Percentiles rank a stretch among this genome's conserved stretches.
Conservation (phyloP, 768 basidiomycete species). For the Boletus vinaceobasis region DNA sequence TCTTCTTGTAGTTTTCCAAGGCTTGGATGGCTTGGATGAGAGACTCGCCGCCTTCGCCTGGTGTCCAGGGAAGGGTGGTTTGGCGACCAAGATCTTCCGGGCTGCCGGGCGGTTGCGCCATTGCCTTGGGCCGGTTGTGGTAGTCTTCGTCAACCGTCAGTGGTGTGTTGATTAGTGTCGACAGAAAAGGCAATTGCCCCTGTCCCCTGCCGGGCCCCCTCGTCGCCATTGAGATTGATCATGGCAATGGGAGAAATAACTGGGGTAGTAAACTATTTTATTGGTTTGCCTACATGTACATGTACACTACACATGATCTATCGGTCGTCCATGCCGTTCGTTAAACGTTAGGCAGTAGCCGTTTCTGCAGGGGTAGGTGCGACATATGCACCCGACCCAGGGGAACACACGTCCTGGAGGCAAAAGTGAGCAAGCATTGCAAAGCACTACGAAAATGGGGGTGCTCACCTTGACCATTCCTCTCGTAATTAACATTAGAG, state of each 20-base stretch:
- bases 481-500: constrained; percentile 52
- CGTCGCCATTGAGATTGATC: neutral
- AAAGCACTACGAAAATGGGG: neutral
- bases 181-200: constrained; percentile 13
- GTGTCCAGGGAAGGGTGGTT: constrained; percentile 30
- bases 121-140: constrained; percentile 9
- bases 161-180: neutral
- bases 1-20: constrained; percentile 83
- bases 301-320: neutral
- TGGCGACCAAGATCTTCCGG: constrained; percentile 35
- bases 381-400: constrained; percentile 41
- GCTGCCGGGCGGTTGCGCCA: constrained; percentile 31
- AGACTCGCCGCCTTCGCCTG: constrained; percentile 31
- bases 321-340: neutral
- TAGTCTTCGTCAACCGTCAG: neutral
- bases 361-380: neutral
- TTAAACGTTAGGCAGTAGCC: neutral
- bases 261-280: neutral
- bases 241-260: neutral
- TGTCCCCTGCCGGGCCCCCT: too few relatives aligned
- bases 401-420: constrained; percentile 39
- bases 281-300: neutral
- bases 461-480: constrained; percentile 62
- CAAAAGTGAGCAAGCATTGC: neutral
- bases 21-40: constrained; percentile 59